Conservation (phyloP, 371 early-diverging fungal species). For the Rhizopus microsporus region DNA sequence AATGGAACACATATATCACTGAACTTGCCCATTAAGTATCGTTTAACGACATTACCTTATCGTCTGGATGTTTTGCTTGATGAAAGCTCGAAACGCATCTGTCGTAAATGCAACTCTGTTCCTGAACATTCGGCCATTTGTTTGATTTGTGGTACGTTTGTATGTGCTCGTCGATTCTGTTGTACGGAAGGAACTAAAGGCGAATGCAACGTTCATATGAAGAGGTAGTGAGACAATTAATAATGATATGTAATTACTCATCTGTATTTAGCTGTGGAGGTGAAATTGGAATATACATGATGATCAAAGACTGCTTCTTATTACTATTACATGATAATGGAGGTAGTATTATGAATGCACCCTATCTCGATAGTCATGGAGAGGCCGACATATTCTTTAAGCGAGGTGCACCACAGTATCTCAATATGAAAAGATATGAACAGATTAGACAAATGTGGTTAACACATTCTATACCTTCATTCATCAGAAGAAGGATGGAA, state of each 20-base stretch:
- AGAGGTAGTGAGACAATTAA: slow-evolving; percentile 47
- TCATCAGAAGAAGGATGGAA: slow-evolving; percentile 89
- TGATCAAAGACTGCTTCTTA: slow-evolving; percentile 83
- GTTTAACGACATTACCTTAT: slow-evolving; percentile 77
- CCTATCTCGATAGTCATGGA: slow-evolving; percentile 94
- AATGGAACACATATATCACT: slow-evolving; percentile 28
- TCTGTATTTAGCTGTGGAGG: slow-evolving; percentile 78
- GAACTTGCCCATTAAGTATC: slow-evolving; percentile 59
- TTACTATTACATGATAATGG: slow-evolving; percentile 79
- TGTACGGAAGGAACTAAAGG: slow-evolving; percentile 84
- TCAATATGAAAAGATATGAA: slow-evolving; percentile 85
- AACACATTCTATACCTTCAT: slow-evolving; percentile 81
- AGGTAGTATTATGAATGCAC: slow-evolving; percentile 85
- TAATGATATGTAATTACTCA: neutral
- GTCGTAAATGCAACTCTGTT: slow-evolving; percentile 79
- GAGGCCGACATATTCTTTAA: slow-evolving; percentile 70
- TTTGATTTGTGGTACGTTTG: slow-evolving; percentile 89
- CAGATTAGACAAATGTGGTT: slow-evolving; percentile 87
- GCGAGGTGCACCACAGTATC: slow-evolving; percentile 86
- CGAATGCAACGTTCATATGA: slow-evolving; percentile 90
- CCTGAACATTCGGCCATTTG: slow-evolving; percentile 92
- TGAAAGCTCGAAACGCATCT: slow-evolving; percentile 70
- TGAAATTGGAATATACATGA: slow-evolving; percentile 86
- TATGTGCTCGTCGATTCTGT: slow-evolving; percentile 91
- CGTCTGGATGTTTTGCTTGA: slow-evolving; percentile 86